Evolutionary conservation across 495 filamentous ascomycete species (phyloP), one percentile per base, ranked within the genome.

Genomic region (Hyaloscypha variabilis): DNA sequence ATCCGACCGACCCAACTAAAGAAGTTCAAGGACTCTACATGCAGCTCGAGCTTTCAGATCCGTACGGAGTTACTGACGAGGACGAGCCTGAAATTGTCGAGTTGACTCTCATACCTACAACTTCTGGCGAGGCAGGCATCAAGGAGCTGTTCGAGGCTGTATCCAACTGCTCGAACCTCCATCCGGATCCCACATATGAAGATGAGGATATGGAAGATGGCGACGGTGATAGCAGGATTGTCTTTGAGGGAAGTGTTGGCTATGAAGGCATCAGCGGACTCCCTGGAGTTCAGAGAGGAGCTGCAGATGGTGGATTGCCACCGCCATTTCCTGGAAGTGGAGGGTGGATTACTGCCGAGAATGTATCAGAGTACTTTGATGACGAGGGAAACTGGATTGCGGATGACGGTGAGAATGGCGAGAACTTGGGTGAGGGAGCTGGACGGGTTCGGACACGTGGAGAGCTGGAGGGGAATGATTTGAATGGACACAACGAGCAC

Each of bases 321-420:
- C 88, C 90, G 14, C 87, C 91, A 4, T 83, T 95, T 74, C 91
- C 91, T 1, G 93, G 94, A 13, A 94, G 92, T 71, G 87, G 86
- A 0, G 93, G 93, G 2, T 99, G 95, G 95, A 97, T 99, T 67
- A 99, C 95, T 21, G 90, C 93, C 17, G 95, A 97, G 60, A 99
- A 99, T 76, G 91, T 97, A 74, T 83, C 89, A 58, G 86, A 97
- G 71, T 97, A 75, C 59, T 85, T 86, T 67, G 81, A 86, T 58
- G 79, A 68, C 23, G 78, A 85, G 0, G 83, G 83, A 5, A 85
- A 85, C 46, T 86, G 81, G 81, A 83, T 84, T 68, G 82, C 80
- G 10, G 39, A 46, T 17, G 82, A 80, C 8, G 82, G 67, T 0
- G 73, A 59, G 3, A 36, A 60, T 39, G 56, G 63, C 2, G 57